phyloP scores from a whole-genome alignment of 2,329 filamentous ascomycete genomes.

The Diaporthe batatas region DNA sequence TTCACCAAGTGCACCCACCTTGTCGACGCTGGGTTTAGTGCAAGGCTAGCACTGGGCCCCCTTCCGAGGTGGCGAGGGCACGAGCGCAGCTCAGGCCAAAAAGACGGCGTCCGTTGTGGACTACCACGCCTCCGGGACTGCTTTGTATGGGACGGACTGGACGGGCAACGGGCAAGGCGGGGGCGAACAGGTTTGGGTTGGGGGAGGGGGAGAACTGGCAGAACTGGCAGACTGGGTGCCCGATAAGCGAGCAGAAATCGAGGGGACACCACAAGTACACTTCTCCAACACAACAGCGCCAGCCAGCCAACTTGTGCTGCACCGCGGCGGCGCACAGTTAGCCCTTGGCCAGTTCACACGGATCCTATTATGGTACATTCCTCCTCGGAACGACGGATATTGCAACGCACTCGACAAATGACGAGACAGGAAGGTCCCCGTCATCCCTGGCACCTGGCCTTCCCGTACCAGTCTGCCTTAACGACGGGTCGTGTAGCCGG shows the following conservation, averaged over 20 bases:
- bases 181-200: background rate
- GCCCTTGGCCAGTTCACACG: background rate
- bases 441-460: too few species aligned
- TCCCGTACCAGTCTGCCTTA: background rate
- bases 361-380: background rate
- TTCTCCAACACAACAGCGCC: constrained; percentile 6
- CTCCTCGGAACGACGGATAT: constrained; percentile 27
- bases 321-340: constrained; percentile 29
- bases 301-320: background rate
- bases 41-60: background rate
- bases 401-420: constrained; percentile 5
- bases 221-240: too few species aligned
- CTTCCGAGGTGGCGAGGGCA: background rate
- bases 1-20: constrained; percentile 2
- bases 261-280: background rate
- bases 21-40: background rate
- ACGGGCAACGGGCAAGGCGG: constrained; percentile 15
- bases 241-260: constrained; percentile 31
- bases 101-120: constrained; percentile 32
- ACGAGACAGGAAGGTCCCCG: constrained; percentile 25
- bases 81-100: constrained; percentile 8
- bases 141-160: constrained; percentile 21
- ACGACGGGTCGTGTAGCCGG: too few species aligned
- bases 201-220: background rate
- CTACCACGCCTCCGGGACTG: constrained; percentile 33